Conservation (phyloP, 352 stramenopile genomes). For the Globisporangium apiculatum region DNA sequence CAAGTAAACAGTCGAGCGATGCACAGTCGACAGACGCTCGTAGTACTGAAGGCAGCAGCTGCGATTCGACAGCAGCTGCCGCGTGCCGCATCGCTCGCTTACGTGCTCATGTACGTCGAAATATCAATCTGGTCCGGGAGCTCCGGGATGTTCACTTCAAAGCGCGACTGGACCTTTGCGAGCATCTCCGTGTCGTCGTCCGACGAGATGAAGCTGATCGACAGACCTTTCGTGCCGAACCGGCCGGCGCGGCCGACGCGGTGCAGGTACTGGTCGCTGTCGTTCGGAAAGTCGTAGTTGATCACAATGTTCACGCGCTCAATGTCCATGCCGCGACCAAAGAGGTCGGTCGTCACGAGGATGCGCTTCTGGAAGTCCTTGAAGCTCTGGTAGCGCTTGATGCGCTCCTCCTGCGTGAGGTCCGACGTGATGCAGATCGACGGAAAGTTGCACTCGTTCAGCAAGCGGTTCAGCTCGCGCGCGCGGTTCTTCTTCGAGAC, state of each 20-base stretch:
- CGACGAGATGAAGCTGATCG: constrained; percentile 99
- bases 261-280: constrained; percentile 99
- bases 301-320: constrained; percentile 99
- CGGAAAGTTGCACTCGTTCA: constrained; percentile 99
- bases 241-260: constrained; percentile 97
- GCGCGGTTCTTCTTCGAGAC: constrained; percentile 96
- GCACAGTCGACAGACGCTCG: too few species aligned
- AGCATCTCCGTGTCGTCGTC: constrained; percentile 97
- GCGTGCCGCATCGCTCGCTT: constrained; percentile 9
- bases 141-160: constrained; percentile 99
- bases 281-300: constrained; percentile 99
- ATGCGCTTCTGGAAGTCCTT: constrained; percentile 99
- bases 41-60: too few species aligned
- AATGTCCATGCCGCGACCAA: constrained; percentile 99
- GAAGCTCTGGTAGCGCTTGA: constrained; percentile 99
- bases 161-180: constrained; percentile 97
- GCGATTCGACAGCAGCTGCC: too few species aligned
- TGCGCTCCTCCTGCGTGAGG: constrained; percentile 97
- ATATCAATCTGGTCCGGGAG: constrained; percentile 99
- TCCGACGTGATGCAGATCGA: constrained; percentile 99
- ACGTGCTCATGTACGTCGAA: constrained; percentile 96
- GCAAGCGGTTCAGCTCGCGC: constrained; percentile 96
- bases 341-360: constrained; percentile 99
- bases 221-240: constrained; percentile 99
- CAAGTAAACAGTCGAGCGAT: too few species aligned